A percentile compares a stretch with the other conserved stretches of the same genome.
phyloP scores from a whole-genome alignment of 1,284 basidiomycete species.

The Rhodotorula mucilaginosa region DNA sequence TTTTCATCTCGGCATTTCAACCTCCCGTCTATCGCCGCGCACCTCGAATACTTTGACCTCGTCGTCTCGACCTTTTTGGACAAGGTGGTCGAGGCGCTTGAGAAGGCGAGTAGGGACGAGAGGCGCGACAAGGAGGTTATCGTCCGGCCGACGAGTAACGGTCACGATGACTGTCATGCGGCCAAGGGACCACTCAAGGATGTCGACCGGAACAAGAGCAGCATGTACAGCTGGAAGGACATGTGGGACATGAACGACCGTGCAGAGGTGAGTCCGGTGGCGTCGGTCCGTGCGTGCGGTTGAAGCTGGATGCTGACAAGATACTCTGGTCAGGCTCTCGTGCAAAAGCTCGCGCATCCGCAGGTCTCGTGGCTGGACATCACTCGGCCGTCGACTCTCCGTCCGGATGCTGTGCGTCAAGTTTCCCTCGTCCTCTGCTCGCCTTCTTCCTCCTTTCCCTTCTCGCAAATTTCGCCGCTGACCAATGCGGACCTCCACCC shows the following conservation, averaged over 20 bases:
- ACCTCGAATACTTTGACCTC: conserved; percentile 5
- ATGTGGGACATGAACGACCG: conserved; percentile 1
- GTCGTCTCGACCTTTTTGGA: neutral
- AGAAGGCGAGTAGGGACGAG: neutral
- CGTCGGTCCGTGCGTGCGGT: too few relatives aligned
- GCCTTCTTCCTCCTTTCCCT: neutral
- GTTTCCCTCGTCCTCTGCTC: neutral
- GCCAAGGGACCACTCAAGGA: neutral
- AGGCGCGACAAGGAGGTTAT: neutral
- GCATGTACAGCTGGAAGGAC: conserved; percentile 2
- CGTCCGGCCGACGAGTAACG: conserved; percentile 4
- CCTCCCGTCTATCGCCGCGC: neutral
- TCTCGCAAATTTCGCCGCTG: neutral
- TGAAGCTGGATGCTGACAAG: neutral
- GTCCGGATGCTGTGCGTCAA: conserved; percentile 2
- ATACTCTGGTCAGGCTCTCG: neutral
- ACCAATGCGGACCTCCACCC: too few relatives aligned
- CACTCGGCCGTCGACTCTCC: neutral
- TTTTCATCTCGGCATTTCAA: conserved; percentile 4
- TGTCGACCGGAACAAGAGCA: neutral
- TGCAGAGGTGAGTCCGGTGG: neutral
- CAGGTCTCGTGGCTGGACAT: conserved; percentile 4
- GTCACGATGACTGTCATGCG: conserved; percentile 5
- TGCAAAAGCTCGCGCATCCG: neutral
- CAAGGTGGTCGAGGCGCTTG: neutral